A percentile compares a stretch with the other conserved stretches of the same genome.
phyloP scores from a whole-genome alignment of 2,329 filamentous ascomycete species.

The Arachnopeziza araneosa region DNA sequence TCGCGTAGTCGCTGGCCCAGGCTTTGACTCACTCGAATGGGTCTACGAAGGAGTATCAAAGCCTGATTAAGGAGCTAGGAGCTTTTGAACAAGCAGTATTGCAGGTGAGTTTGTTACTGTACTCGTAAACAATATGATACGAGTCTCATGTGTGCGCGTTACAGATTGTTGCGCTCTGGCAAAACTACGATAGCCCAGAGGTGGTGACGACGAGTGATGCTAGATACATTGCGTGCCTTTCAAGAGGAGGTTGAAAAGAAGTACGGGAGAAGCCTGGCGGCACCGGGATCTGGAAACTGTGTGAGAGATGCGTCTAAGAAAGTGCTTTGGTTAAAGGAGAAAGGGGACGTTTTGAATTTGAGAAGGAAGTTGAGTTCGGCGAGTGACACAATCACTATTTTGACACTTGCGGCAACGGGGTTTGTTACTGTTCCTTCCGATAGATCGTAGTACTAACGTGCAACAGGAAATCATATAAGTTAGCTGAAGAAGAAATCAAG shows the following conservation, averaged over 20 bases:
- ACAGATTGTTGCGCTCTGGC: slow-evolving; percentile 1
- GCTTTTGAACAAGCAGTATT: slow-evolving; percentile 7
- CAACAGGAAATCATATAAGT: slow-evolving; percentile 7
- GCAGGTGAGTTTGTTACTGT: slow-evolving; percentile 7
- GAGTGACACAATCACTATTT: slow-evolving; percentile 5
- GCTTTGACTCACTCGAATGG: slow-evolving; percentile 1
- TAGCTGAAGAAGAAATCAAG: neutral
- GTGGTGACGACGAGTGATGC: neutral
- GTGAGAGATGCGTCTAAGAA: slow-evolving; percentile 6
- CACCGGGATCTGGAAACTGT: slow-evolving; percentile 5
- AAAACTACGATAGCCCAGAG: neutral
- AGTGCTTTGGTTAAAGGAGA: slow-evolving; percentile 9
- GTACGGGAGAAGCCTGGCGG: neutral
- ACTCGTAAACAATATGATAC: too few relatives aligned
- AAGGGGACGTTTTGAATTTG: slow-evolving; percentile 8
- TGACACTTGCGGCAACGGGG: slow-evolving; percentile 5
- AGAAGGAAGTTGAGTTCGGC: slow-evolving; percentile 5
- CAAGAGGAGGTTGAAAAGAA: slow-evolving; percentile 7
- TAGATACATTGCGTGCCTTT: slow-evolving; percentile 5
- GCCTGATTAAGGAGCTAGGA: slow-evolving; percentile 6
- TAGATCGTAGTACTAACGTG: neutral
- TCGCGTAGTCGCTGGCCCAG: slow-evolving; percentile 4
- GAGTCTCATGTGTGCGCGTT: too few relatives aligned
- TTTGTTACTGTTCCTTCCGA: neutral
- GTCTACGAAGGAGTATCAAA: slow-evolving; percentile 10